A percentile compares a stretch with the other conserved stretches of the same genome.
phyloP scores from a whole-genome alignment of 164 flowering plant genomes.

The Dillenia turbinata region DNA sequence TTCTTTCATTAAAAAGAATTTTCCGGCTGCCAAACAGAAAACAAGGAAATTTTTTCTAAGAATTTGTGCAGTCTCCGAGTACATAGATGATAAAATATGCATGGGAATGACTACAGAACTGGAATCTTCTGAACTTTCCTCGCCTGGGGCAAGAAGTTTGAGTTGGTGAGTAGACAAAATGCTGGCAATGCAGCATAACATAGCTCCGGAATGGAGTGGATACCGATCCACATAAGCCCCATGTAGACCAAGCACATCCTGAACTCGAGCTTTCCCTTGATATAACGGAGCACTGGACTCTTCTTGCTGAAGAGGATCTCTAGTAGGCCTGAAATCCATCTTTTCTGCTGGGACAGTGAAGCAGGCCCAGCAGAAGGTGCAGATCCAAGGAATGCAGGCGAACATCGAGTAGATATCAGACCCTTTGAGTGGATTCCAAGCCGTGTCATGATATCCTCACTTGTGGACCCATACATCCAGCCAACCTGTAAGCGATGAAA shows the following conservation, averaged over 20 bases:
- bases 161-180: constrained; percentile 44
- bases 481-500: constrained; percentile 36
- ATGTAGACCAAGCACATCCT: constrained; percentile 37
- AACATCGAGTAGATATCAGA: constrained; percentile 25
- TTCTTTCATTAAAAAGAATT: too few relatives aligned
- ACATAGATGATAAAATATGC: too few relatives aligned
- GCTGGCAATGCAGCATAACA: constrained; percentile 50
- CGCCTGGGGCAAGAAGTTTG: constrained; percentile 53
- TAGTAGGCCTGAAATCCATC: constrained; percentile 59
- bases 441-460: constrained; percentile 57
- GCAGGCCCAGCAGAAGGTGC: constrained; percentile 35
- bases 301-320: constrained; percentile 35
- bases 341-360: constrained; percentile 35
- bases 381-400: constrained; percentile 49
- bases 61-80: too few relatives aligned
- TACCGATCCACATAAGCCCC: not conserved
- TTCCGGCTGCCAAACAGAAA: too few relatives aligned
- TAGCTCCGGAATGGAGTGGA: constrained; percentile 42
- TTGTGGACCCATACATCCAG: constrained; percentile 49
- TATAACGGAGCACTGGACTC: constrained; percentile 27
- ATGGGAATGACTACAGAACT: too few relatives aligned
- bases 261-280: constrained; percentile 32
- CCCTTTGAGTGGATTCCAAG: constrained; percentile 45
- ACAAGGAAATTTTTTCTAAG: too few relatives aligned
- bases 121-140: not conserved